Percentiles rank a stretch among this genome's conserved stretches.
Evolutionary conservation across 1,284 basidiomycete species (phyloP).

Genomic region (Peniophora sp.): DNA sequence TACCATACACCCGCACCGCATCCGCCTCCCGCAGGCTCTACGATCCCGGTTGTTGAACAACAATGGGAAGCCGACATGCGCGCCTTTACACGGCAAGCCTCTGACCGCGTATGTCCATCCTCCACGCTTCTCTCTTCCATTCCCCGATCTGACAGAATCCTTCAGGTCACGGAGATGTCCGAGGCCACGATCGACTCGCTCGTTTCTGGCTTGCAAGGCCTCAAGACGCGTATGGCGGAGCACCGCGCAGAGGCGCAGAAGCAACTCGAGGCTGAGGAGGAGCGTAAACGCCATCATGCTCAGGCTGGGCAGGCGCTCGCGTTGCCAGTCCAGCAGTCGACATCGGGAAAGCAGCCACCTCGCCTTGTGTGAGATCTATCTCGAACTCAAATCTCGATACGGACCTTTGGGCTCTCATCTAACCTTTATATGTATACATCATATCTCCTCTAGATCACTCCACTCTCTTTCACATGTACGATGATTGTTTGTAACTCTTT

Average conservation of each 20-base stretch:
- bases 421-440: too few species aligned
- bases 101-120: neutral
- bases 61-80: neutral
- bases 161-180: slow-evolving; percentile 30
- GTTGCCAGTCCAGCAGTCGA: too few species aligned
- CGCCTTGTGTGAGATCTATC: neutral
- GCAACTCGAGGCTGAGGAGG: slow-evolving; percentile 15
- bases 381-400: neutral
- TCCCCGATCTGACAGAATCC: neutral
- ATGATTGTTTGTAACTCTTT: too few species aligned
- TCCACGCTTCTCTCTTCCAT: neutral
- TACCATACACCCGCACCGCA: too few species aligned
- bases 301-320: slow-evolving; percentile 9
- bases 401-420: too few species aligned
- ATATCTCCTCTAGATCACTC: too few species aligned
- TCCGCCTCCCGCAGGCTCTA: too few species aligned
- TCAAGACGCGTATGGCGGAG: slow-evolving; percentile 61
- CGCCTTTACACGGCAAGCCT: neutral
- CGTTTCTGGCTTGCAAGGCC: slow-evolving; percentile 41
- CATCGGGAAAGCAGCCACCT: slow-evolving; percentile 9
- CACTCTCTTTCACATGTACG: too few species aligned
- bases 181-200: slow-evolving; percentile 63
- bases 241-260: slow-evolving; percentile 37
- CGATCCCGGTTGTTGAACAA: too few species aligned
- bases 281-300: slow-evolving; percentile 14